Conservation (phyloP, 1,139 yeast species). For the Yamadazyma oceani region DNA sequence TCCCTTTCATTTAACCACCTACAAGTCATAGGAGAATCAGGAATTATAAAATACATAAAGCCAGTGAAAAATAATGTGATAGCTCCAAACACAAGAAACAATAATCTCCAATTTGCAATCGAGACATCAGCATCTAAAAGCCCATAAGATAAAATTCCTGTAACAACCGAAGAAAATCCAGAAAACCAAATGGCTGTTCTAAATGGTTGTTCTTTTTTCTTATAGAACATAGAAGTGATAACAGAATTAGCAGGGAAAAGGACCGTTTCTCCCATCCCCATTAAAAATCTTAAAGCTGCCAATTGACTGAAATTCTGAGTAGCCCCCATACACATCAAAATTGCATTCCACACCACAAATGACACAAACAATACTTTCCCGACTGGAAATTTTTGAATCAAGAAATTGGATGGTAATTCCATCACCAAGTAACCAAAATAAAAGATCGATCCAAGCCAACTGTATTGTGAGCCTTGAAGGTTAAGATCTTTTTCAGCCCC, state of each 20-base stretch:
- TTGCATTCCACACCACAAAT: slow-evolving; percentile 15
- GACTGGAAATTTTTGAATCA: slow-evolving; percentile 18
- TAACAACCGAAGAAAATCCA: slow-evolving; percentile 18
- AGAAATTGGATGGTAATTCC: slow-evolving; percentile 15
- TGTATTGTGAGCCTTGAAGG: slow-evolving; percentile 19
- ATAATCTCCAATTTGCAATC: slow-evolving; percentile 18
- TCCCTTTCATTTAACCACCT: slow-evolving; percentile 26
- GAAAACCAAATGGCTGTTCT: slow-evolving; percentile 17
- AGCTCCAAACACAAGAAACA: slow-evolving; percentile 15
- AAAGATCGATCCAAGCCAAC: slow-evolving; percentile 21
- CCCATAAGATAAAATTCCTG: slow-evolving; percentile 18
- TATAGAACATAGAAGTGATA: slow-evolving; percentile 16
- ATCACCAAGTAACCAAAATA: slow-evolving; percentile 19
- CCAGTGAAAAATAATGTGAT: slow-evolving; percentile 13
- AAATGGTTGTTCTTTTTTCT: slow-evolving; percentile 15
- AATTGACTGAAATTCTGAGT: slow-evolving; percentile 14
- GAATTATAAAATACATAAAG: slow-evolving; percentile 13
- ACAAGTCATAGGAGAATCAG: slow-evolving; percentile 18
- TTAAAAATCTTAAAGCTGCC: slow-evolving; percentile 16
- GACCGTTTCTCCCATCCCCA: slow-evolving; percentile 18
- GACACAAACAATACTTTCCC: slow-evolving; percentile 14
- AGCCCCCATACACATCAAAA: slow-evolving; percentile 17
- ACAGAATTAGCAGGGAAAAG: slow-evolving; percentile 16
- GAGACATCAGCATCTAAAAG: slow-evolving; percentile 14
- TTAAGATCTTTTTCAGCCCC: slow-evolving; percentile 26